Conservation (phyloP, 2,329 filamentous ascomycete species). For the Ophiostoma triangulosporum region DNA sequence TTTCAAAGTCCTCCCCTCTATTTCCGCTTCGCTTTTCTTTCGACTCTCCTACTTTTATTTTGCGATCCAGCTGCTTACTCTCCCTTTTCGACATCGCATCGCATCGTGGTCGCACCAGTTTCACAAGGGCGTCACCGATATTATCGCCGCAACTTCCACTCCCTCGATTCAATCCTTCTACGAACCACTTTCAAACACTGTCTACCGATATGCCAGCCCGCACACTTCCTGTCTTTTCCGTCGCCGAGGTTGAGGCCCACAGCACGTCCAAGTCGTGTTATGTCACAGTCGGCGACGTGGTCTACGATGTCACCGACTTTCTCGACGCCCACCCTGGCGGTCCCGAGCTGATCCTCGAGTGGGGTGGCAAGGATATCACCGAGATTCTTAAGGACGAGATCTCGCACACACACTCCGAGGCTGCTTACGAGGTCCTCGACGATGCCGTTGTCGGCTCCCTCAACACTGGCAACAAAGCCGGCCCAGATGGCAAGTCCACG, state of each 20-base stretch:
- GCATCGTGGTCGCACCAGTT: neutral
- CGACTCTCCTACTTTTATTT: neutral
- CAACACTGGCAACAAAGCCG: constrained; percentile 42
- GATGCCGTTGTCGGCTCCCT: constrained; percentile 78
- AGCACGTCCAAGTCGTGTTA: constrained; percentile 76
- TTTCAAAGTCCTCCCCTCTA: neutral
- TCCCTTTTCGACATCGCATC: neutral
- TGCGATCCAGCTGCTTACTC: neutral
- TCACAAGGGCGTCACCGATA: neutral
- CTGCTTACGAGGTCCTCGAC: constrained; percentile 90
- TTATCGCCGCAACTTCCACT: neutral
- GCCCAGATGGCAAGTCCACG: constrained; percentile 28
- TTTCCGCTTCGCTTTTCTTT: neutral
- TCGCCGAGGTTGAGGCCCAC: constrained; percentile 68
- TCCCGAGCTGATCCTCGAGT: constrained; percentile 74
- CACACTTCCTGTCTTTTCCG: constrained; percentile 71
- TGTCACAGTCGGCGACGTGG: constrained; percentile 77
- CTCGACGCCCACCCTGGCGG: constrained; percentile 84
- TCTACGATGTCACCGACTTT: constrained; percentile 92
- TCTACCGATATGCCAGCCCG: neutral
- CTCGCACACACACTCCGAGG: constrained; percentile 77
- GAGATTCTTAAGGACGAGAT: constrained; percentile 68
- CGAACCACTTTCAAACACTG: too few relatives aligned
- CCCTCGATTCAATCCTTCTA: neutral
- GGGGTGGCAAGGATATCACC: constrained; percentile 74